phyloP scores from a whole-genome alignment of 2,329 filamentous ascomycete species.

The Cephalotrichum gorgonifer region DNA sequence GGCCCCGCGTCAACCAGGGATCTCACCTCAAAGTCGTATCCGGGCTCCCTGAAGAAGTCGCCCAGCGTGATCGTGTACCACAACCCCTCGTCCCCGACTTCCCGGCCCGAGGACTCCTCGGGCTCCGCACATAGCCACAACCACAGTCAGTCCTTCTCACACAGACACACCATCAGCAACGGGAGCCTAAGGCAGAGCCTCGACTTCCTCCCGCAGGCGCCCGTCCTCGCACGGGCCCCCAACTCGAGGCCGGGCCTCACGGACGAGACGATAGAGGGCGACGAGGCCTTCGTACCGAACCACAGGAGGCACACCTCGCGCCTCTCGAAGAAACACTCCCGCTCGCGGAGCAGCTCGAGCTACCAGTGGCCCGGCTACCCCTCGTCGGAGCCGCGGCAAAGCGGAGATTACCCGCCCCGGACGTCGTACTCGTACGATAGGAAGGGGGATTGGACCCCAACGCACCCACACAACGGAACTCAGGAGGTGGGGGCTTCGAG shows the following conservation, averaged over 20 bases:
- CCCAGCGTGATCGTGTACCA: slow-evolving; percentile 46
- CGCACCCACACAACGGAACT: neutral
- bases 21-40: slow-evolving; percentile 7
- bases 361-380: neutral
- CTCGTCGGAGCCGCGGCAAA: slow-evolving; percentile 16
- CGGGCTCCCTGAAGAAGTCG: slow-evolving; percentile 25
- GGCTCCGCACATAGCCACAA: slow-evolving; percentile 5
- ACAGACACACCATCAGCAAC: slow-evolving; percentile 6
- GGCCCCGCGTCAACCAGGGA: slow-evolving; percentile 9
- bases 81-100: slow-evolving; percentile 11
- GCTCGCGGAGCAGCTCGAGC: slow-evolving; percentile 35
- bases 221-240: slow-evolving; percentile 48
- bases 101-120: slow-evolving; percentile 8
- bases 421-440: slow-evolving; percentile 11
- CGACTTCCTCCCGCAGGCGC: slow-evolving; percentile 31
- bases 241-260: slow-evolving; percentile 54
- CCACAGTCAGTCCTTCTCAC: slow-evolving; percentile 17
- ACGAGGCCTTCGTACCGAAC: slow-evolving; percentile 44
- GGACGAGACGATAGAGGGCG: slow-evolving; percentile 49
- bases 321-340: slow-evolving; percentile 36
- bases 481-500: slow-evolving; percentile 4
- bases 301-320: slow-evolving; percentile 43
- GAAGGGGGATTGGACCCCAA: neutral
- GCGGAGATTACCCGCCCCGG: slow-evolving; percentile 17
- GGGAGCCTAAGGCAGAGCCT: slow-evolving; percentile 18